Percentiles rank a stretch among this genome's conserved stretches.
phyloP scores from a whole-genome alignment of 768 basidiomycete genomes.

The Boletus vinaceobasis region DNA sequence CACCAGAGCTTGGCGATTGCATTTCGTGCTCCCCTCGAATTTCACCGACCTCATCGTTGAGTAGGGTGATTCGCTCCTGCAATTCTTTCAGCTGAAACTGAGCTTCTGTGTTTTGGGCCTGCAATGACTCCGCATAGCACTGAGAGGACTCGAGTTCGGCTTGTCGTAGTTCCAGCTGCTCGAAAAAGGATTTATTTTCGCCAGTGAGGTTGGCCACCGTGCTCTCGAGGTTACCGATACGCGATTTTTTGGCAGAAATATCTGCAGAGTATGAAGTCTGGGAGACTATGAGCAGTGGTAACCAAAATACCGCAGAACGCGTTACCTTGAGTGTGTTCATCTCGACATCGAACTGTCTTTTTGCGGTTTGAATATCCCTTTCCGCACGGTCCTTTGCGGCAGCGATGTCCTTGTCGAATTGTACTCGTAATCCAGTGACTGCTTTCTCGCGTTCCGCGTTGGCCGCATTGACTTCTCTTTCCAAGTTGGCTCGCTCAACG shows the following conservation, averaged over 20 bases:
- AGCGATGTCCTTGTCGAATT: conserved; percentile 71
- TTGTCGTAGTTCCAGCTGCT: conserved; percentile 82
- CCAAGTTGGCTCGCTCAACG: conserved; percentile 49
- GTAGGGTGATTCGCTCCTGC: conserved; percentile 63
- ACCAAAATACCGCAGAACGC: conserved; percentile 3
- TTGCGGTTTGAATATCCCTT: conserved; percentile 62
- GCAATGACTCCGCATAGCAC: conserved; percentile 68
- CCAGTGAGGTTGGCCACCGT: conserved; percentile 64
- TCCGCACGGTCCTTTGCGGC: conserved; percentile 64
- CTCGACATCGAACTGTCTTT: conserved; percentile 76
- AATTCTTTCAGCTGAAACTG: conserved; percentile 84
- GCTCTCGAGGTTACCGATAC: conserved; percentile 66
- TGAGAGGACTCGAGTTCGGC: conserved; percentile 86
- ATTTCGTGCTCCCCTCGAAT: conserved; percentile 55
- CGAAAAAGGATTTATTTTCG: conserved; percentile 81
- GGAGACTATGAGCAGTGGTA: conserved; percentile 2
- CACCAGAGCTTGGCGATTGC: conserved; percentile 40
- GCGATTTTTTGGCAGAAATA: conserved; percentile 51
- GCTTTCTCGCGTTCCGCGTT: conserved; percentile 64
- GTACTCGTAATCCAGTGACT: conserved; percentile 53
- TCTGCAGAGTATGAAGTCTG: conserved; percentile 73
- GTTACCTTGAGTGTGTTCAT: conserved; percentile 68
- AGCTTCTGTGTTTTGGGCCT: conserved; percentile 77
- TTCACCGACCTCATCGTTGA: conserved; percentile 70
- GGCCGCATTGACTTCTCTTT: conserved; percentile 59